Evolutionary conservation across 2,329 filamentous ascomycete species (phyloP).

Genomic region (Teratosphaeria nubilosa): DNA sequence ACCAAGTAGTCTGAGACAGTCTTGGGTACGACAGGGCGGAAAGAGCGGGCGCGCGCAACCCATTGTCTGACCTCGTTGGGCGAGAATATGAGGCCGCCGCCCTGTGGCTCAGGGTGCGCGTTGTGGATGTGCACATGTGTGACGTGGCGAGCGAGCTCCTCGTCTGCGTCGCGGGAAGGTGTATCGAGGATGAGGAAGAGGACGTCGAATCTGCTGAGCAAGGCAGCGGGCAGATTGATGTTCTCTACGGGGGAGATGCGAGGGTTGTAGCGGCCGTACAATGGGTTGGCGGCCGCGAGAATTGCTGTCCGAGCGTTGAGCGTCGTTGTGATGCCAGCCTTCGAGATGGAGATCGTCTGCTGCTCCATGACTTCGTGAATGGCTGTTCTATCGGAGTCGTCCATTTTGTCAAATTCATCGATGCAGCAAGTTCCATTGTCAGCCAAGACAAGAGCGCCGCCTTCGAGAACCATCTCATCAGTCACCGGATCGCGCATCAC

Average conservation of each 20-base stretch:
- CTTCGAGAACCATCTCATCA: constrained; percentile 75
- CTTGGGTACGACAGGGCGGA: constrained; percentile 75
- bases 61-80: constrained; percentile 93
- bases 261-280: constrained; percentile 97
- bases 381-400: constrained; percentile 69
- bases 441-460: constrained; percentile 67
- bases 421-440: constrained; percentile 82
- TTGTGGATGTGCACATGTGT: constrained; percentile 96
- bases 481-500: constrained; percentile 78
- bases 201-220: constrained; percentile 93
- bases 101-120: constrained; percentile 66
- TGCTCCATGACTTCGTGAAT: constrained; percentile 87
- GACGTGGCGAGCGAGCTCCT: constrained; percentile 90
- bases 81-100: constrained; percentile 65
- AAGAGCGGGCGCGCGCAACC: constrained; percentile 83
- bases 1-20: constrained; percentile 91
- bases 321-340: constrained; percentile 91
- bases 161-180: constrained; percentile 77
- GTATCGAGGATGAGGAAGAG: constrained; percentile 96
- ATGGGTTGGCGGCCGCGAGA: constrained; percentile 87
- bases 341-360: constrained; percentile 77
- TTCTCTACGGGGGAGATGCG: constrained; percentile 96
- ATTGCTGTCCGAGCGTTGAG: constrained; percentile 81
- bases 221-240: constrained; percentile 95
- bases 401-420: constrained; percentile 85